Percentiles rank a stretch among this genome's conserved stretches.
Conservation (phyloP, 2,329 filamentous ascomycete genomes). For the Sporothrix pallida region DNA sequence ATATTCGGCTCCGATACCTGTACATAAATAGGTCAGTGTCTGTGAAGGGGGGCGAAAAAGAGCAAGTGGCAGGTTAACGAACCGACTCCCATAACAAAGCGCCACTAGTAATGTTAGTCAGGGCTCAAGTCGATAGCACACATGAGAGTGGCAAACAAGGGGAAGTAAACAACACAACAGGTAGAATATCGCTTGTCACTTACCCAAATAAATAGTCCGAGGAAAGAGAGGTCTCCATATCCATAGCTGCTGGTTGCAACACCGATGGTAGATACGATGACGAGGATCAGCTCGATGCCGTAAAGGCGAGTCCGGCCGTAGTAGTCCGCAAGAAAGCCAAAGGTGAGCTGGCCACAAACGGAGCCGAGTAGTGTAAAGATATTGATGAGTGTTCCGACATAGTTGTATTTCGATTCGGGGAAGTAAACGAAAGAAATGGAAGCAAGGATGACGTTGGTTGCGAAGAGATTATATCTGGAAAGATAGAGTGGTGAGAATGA, state of each 20-base stretch:
- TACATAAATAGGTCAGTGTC: background rate
- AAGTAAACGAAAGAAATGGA: conserved; percentile 61
- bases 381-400: conserved; percentile 57
- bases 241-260: conserved; percentile 59
- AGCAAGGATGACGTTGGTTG: conserved; percentile 60
- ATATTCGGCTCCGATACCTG: conserved; percentile 71
- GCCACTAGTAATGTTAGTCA: conserved; percentile 48
- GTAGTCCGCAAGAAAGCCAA: conserved; percentile 60
- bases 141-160: background rate
- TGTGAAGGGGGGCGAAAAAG: conserved; percentile 13
- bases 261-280: conserved; percentile 63
- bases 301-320: conserved; percentile 62
- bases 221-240: conserved; percentile 56
- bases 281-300: conserved; percentile 61
- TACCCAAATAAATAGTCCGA: conserved; percentile 58
- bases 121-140: background rate
- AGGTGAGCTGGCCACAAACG: conserved; percentile 58
- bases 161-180: background rate
- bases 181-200: conserved; percentile 36
- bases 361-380: conserved; percentile 60
- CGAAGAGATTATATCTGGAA: conserved; percentile 59
- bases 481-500: conserved; percentile 16
- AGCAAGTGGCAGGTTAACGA: background rate
- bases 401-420: conserved; percentile 50
- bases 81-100: conserved; percentile 61